Evolutionary conservation across 2,329 filamentous ascomycete genomes (phyloP), one percentile per base, ranked within the genome.

Genomic region (Colletotrichum filicis): DNA sequence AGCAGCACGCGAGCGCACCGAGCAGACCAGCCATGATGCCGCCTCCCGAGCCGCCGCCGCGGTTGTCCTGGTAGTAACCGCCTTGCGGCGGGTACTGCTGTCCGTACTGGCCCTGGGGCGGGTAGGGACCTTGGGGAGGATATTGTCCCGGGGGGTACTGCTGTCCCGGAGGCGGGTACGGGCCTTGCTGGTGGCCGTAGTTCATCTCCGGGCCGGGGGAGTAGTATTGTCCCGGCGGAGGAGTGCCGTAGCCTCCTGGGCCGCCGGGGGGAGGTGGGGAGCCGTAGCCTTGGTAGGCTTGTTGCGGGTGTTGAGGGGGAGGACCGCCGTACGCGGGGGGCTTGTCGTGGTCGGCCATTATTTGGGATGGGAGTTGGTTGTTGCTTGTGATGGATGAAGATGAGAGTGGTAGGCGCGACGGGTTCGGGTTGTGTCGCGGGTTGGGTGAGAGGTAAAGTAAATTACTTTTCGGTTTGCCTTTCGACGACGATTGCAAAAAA

Each of bases 1-100:
- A 91, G 79, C 89, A 91, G 79, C 88, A 90, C 1, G 89, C 89
- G 73, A 89, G 78, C 74, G 83, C 83, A 19, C 87, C 88, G 19
- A 89, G 76, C 66, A 89, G 78, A 55, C 85, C 87, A 42, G 85
- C 84, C 55, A 88, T 76, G 66, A 84, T 75, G 58, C 85, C 82
- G 30, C 79, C 75, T 66, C 76, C 66, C 68, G 76, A 77, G 56
- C 79, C 79, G 59, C 78, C 80, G 76, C 76, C 78, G 75, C 74
- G 76, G 67, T 73, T 73, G 68, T 81, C 75, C 61, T 81, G 78
- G n/a, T 79, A 77, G 67, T 79, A 77, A 61, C 73, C 77, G 30
- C 75, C 76, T 59, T 77, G 79, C 8, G 77, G 81, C 22, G 77
- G 78, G 57, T 77, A 77, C 30, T 35, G 42, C 19, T 49, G 61